phyloP scores from a whole-genome alignment of 2,329 filamentous ascomycete species.

The Fusarium nygamai region DNA sequence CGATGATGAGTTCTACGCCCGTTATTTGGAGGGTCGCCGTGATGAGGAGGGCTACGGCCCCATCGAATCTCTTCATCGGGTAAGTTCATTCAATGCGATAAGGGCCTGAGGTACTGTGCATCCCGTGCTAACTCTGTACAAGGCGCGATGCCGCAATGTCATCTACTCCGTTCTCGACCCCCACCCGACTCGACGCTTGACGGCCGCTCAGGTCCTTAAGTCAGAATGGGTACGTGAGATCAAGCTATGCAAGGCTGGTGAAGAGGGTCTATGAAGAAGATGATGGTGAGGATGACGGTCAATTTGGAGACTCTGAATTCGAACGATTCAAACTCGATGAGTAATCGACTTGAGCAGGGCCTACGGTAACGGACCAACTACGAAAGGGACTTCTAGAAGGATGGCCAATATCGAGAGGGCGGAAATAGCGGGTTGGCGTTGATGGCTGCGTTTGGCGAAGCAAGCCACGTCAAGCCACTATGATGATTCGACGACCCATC shows the following conservation, averaged over 20 bases:
- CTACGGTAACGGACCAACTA: background rate
- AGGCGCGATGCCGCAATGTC: slow-evolving; percentile 98
- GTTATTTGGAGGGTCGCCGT: slow-evolving; percentile 90
- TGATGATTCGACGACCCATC: slow-evolving; percentile 41
- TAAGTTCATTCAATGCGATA: slow-evolving; percentile 61
- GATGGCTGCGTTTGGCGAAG: slow-evolving; percentile 13
- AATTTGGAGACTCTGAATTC: background rate
- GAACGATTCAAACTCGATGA: slow-evolving; percentile 2
- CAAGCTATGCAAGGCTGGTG: slow-evolving; percentile 94
- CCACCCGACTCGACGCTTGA: slow-evolving; percentile 90
- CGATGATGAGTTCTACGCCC: slow-evolving; percentile 96
- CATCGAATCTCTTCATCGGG: slow-evolving; percentile 93
- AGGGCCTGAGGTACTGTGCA: background rate
- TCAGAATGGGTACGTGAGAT: slow-evolving; percentile 99
- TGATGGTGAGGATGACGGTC: background rate
- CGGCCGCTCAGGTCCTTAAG: slow-evolving; percentile 94
- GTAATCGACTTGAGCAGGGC: background rate
- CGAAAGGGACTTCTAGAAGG: slow-evolving; percentile 5
- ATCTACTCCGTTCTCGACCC: slow-evolving; percentile 99
- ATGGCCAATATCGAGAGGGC: slow-evolving; percentile 11
- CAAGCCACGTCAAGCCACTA: slow-evolving; percentile 29
- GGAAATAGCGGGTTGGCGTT: slow-evolving; percentile 28
- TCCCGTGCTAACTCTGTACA: slow-evolving; percentile 17
- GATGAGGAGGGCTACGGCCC: slow-evolving; percentile 96
- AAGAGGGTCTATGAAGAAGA: slow-evolving; percentile 80